Conservation (phyloP, 441 rosid genomes). For the Erodium chrysanthum region DNA sequence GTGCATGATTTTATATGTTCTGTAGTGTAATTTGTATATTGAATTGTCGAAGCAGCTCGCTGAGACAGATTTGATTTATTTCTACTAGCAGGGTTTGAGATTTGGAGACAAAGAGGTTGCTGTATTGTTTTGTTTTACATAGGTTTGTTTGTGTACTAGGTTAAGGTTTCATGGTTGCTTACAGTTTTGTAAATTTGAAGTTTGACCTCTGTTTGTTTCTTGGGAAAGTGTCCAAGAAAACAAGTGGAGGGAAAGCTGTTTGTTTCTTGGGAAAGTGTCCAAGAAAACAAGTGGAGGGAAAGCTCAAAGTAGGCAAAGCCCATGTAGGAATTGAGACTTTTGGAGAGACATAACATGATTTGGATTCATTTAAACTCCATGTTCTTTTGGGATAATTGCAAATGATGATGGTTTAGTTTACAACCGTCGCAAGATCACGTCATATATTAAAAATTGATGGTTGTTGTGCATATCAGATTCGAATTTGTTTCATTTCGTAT, state of each 20-base stretch:
- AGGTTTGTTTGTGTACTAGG: not conserved
- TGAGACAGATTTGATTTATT: constrained; percentile 28
- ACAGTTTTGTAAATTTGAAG: constrained; percentile 21
- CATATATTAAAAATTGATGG: no score
- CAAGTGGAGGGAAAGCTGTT: not conserved
- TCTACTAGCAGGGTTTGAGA: constrained; percentile 15
- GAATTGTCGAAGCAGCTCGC: constrained; percentile 47
- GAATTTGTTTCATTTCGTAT: no score
- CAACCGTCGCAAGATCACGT: no score
- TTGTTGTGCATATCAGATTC: no score
- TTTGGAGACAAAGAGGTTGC: constrained; percentile 11
- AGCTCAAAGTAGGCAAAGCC: constrained; percentile 10
- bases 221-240: not conserved
- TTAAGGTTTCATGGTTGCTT: constrained; percentile 17
- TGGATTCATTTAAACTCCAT: no score
- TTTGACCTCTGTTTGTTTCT: constrained; percentile 1
- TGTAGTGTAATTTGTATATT: constrained; percentile 27
- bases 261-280: not conserved
- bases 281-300: constrained; percentile 5
- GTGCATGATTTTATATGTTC: not conserved
- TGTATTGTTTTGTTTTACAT: constrained; percentile 16
- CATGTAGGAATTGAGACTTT: constrained; percentile 8
- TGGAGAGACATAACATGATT: not conserved
- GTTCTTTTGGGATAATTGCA: no score
- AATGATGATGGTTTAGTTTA: no score